Conservation (phyloP, 495 filamentous ascomycete genomes). For the Aspergillus sparsus region DNA sequence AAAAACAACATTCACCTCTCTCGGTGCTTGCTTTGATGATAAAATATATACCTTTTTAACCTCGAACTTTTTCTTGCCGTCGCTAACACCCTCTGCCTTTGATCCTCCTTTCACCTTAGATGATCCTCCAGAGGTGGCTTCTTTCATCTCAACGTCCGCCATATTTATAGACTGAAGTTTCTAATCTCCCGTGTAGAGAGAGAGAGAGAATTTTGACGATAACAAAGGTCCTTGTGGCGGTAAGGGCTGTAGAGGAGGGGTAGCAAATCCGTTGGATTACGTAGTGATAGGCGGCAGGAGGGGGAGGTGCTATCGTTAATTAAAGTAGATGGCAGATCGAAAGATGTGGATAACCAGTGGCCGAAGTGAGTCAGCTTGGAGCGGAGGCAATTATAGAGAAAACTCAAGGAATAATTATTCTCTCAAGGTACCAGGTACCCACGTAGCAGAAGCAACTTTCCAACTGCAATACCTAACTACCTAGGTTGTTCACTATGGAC, state of each 20-base stretch:
- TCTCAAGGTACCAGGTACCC: no score
- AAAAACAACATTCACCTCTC: neutral
- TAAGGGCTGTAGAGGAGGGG: slow-evolving; percentile 17
- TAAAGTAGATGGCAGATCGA: neutral
- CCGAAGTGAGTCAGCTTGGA: slow-evolving; percentile 2
- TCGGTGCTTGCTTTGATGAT: no score
- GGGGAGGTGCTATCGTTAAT: neutral
- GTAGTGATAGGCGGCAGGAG: slow-evolving; percentile 14
- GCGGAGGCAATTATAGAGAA: neutral
- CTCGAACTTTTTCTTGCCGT: slow-evolving; percentile 92
- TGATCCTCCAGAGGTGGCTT: slow-evolving; percentile 59
- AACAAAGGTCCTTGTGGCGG: slow-evolving; percentile 1
- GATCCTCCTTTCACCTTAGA: slow-evolving; percentile 63
- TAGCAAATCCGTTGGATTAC: slow-evolving; percentile 23
- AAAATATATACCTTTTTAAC: slow-evolving; percentile 81
- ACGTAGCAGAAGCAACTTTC: no score
- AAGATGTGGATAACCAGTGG: neutral
- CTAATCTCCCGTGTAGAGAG: neutral
- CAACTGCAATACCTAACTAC: no score
- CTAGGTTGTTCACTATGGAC: neutral
- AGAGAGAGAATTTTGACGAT: neutral
- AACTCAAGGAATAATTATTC: no score
- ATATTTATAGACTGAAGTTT: slow-evolving; percentile 49
- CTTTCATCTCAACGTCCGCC: slow-evolving; percentile 97
- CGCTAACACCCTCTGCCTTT: slow-evolving; percentile 57